Conservation (phyloP, 2,329 filamentous ascomycete genomes). For the Fusarium liriodendri region DNA sequence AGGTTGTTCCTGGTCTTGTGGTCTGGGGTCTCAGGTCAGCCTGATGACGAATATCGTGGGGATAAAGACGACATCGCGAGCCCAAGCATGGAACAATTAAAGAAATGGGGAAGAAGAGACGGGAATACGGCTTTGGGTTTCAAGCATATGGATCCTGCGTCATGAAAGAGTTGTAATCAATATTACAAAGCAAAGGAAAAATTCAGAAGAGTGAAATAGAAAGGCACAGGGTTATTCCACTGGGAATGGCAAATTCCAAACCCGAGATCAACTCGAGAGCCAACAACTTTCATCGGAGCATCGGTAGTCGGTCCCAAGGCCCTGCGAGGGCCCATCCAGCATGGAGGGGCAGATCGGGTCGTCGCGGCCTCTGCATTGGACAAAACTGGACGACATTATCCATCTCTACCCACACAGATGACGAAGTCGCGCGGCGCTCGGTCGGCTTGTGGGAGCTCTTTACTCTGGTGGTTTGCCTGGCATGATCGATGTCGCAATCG, state of each 20-base stretch:
- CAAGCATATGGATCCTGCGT: not conserved
- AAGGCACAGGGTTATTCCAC: slow-evolving; percentile 4
- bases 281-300: slow-evolving; percentile 5
- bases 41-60: slow-evolving; percentile 44
- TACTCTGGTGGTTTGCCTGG: slow-evolving; percentile 12
- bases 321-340: slow-evolving; percentile 3
- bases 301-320: slow-evolving; percentile 30
- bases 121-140: not conserved
- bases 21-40: slow-evolving; percentile 22
- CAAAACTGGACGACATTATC: not conserved
- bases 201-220: not conserved
- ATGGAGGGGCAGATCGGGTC: slow-evolving; percentile 24
- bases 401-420: slow-evolving; percentile 28
- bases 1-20: slow-evolving; percentile 23
- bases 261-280: not conserved
- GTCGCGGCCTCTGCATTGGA: slow-evolving; percentile 13
- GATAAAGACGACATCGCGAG: slow-evolving; percentile 39
- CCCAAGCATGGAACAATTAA: not conserved
- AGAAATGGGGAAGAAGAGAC: slow-evolving; percentile 2
- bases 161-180: not conserved
- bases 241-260: slow-evolving; percentile 2
- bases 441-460: slow-evolving; percentile 18
- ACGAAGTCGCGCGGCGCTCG: slow-evolving; percentile 23
- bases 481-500: slow-evolving; percentile 44
- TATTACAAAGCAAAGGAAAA: not conserved